These are phyloP conservation scores for Tricholoma sp. DNA, from an alignment of 768 basidiomycete genomes.

Conservation along the genomic window DNA sequence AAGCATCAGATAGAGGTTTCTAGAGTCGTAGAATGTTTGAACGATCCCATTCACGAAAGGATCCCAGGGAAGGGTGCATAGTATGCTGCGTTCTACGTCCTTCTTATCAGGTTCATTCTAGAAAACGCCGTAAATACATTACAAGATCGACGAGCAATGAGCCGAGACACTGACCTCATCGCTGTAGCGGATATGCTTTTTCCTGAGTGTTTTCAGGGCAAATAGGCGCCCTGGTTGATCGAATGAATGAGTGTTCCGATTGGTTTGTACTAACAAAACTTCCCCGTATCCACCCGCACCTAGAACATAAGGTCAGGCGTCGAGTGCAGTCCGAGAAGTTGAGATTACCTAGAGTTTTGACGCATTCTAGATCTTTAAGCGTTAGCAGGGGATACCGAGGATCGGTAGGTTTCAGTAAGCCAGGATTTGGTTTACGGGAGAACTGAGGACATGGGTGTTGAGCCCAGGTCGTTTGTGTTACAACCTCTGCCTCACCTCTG, in stretches of 20 bases:
- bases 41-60: constrained; percentile 47
- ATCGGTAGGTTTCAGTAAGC: constrained; percentile 21
- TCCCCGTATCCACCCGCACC: constrained; percentile 37
- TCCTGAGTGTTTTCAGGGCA: constrained; percentile 41
- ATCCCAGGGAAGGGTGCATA: constrained; percentile 44
- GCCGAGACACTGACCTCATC: constrained; percentile 8
- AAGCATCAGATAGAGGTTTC: constrained; percentile 45
- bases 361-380: constrained; percentile 36
- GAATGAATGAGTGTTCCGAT: constrained; percentile 20
- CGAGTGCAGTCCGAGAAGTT: background rate
- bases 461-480: background rate
- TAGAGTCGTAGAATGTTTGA: constrained; percentile 38
- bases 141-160: background rate
- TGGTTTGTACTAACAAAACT: constrained; percentile 37
- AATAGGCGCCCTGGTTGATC: constrained; percentile 34
- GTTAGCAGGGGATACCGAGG: constrained; percentile 31
- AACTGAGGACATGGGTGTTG: background rate
- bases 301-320: constrained; percentile 13
- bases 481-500: constrained; percentile 1
- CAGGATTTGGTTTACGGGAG: constrained; percentile 1
- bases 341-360: constrained; percentile 33
- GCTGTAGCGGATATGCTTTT: constrained; percentile 27
- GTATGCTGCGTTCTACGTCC: constrained; percentile 36
- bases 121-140: background rate
- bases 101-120: constrained; percentile 25